Conservation (phyloP, 2,329 filamentous ascomycete genomes). For the Aspergillus sp. region DNA sequence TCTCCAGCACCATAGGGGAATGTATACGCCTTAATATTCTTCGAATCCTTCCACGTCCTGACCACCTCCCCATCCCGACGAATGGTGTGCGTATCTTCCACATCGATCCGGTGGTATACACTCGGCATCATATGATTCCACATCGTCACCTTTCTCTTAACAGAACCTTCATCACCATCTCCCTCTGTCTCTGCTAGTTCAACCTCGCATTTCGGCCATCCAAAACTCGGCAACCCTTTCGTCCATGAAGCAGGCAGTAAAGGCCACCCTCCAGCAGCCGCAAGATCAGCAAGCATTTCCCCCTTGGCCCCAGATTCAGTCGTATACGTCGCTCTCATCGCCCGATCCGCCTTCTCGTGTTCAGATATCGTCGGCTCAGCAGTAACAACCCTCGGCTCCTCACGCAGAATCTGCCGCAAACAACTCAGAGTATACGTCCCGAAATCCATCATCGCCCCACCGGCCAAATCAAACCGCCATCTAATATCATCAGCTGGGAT, state of each 20-base stretch:
- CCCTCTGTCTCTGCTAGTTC: slow-evolving; percentile 3
- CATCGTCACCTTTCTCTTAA: slow-evolving; percentile 11
- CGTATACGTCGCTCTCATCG: no score
- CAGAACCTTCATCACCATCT: slow-evolving; percentile 6
- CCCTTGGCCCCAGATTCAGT: no score
- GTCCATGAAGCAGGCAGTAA: no score
- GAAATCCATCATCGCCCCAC: slow-evolving; percentile 32
- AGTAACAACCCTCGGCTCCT: no score
- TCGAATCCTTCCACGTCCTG: slow-evolving; percentile 12
- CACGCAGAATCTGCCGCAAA: background rate
- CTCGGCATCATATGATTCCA: slow-evolving; percentile 15
- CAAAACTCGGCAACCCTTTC: slow-evolving; percentile 4
- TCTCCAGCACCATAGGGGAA: slow-evolving; percentile 20
- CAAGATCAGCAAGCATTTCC: no score
- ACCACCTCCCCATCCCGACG: slow-evolving; percentile 1
- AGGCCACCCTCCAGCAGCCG: no score
- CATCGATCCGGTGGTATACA: slow-evolving; percentile 1
- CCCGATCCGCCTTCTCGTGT: no score
- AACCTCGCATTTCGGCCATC: slow-evolving; percentile 15
- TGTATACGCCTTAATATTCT: slow-evolving; percentile 15
- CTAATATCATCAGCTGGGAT: slow-evolving; percentile 40
- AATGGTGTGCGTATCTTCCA: no score
- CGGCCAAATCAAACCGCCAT: slow-evolving; percentile 39
- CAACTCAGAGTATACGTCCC: slow-evolving; percentile 38
- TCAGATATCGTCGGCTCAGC: no score